Conservation (phyloP, 2,329 filamentous ascomycete genomes). For the Aspergillus terreus region DNA sequence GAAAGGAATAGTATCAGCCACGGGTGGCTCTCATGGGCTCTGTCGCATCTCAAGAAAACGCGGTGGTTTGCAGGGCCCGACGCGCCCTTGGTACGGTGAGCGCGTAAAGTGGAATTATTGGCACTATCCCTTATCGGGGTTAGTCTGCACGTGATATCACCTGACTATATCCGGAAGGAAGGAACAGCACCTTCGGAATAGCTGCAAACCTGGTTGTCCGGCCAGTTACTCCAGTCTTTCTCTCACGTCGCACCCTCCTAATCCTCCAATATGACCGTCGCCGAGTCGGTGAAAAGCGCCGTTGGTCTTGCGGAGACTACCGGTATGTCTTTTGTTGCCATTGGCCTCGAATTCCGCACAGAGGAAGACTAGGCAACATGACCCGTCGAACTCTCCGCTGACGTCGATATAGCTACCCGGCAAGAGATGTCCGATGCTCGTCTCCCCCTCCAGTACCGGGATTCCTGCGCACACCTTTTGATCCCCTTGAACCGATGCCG, state of each 20-base stretch:
- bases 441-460: conserved; percentile 85
- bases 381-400: conserved; percentile 8
- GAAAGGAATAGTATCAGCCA: conserved; percentile 22
- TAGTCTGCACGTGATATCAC: conserved; percentile 23
- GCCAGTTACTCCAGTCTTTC: conserved; percentile 13
- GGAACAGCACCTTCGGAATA: conserved; percentile 24
- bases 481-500: conserved; percentile 97
- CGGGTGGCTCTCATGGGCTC: conserved; percentile 27
- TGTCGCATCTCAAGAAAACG: conserved; percentile 22
- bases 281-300: conserved; percentile 47
- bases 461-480: conserved; percentile 90
- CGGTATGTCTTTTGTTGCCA: conserved; percentile 30
- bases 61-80: conserved; percentile 20
- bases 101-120: conserved; percentile 38
- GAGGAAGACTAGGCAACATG: conserved; percentile 7
- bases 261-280: conserved; percentile 42
- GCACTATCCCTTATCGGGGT: conserved; percentile 21
- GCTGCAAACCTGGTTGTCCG: conserved; percentile 25
- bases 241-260: conserved; percentile 10
- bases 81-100: conserved; percentile 25
- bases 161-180: conserved; percentile 19
- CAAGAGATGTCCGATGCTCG: conserved; percentile 91
- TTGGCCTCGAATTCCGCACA: conserved; percentile 15
- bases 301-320: conserved; percentile 42
- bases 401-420: conserved; percentile 43